Evolutionary conservation across 148 eudicot species (phyloP).

Genomic region (Spergularia bocconei): DNA sequence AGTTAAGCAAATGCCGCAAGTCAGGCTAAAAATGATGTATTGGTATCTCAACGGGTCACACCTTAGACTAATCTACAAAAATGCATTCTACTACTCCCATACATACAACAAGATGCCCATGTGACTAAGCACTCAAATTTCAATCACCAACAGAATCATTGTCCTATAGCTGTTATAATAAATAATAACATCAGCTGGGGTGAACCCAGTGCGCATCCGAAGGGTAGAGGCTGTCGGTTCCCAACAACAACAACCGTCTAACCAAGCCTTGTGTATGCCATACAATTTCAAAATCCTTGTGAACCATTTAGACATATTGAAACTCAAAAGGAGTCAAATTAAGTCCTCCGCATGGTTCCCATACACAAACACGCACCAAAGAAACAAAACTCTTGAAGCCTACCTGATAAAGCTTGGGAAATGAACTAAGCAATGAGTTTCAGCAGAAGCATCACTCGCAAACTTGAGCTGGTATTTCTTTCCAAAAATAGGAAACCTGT

Average conservation of each 20-base stretch:
- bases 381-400: background rate
- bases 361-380: too few species aligned
- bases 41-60: background rate
- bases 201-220: background rate
- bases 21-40: background rate
- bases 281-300: too few species aligned
- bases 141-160: background rate
- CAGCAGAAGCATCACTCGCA: slow-evolving; percentile 75
- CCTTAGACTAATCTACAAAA: background rate
- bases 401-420: slow-evolving; percentile 98
- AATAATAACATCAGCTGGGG: background rate
- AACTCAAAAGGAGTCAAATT: too few species aligned
- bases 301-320: too few species aligned
- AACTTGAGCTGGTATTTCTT: slow-evolving; percentile 96
- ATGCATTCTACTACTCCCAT: background rate
- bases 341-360: too few species aligned
- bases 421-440: slow-evolving; percentile 97
- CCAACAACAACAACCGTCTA: too few species aligned
- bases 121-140: background rate
- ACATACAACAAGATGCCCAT: background rate
- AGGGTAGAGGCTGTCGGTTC: too few species aligned
- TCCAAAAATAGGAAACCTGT: slow-evolving; percentile 92
- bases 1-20: background rate
- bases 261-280: too few species aligned
- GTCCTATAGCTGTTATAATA: background rate